Percentiles rank a stretch among this genome's conserved stretches.
phyloP scores from a whole-genome alignment of 2,329 filamentous ascomycete species.

The Claviceps cyperi region DNA sequence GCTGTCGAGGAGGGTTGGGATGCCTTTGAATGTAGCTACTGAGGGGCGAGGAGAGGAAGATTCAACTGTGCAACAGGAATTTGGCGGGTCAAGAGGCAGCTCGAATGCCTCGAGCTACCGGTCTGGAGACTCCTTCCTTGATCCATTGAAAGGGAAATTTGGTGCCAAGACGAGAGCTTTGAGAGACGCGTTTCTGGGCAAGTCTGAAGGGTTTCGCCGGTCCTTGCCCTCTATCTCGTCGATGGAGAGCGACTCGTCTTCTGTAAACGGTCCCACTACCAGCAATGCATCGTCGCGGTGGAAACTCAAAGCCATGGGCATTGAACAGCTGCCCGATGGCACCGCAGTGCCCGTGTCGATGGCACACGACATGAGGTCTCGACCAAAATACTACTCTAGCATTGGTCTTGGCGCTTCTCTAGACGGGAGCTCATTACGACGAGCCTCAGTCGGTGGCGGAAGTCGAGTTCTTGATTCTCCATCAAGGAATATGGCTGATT shows the following conservation, averaged over 20 bases:
- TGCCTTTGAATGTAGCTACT: conserved; percentile 23
- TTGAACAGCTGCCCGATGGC: conserved; percentile 39
- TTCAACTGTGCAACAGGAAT: conserved; percentile 20
- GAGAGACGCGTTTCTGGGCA: conserved; percentile 19
- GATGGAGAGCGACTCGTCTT: conserved; percentile 11
- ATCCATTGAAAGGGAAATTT: conserved; percentile 6
- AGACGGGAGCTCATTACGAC: not conserved
- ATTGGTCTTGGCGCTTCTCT: not conserved
- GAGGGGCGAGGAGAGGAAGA: conserved; percentile 20
- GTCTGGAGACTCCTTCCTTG: conserved; percentile 8
- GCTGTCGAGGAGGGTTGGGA: conserved; percentile 24
- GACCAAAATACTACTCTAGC: not conserved
- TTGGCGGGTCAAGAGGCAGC: conserved; percentile 9
- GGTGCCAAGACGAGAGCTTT: conserved; percentile 23
- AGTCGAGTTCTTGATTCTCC: not conserved
- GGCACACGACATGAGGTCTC: conserved; percentile 24
- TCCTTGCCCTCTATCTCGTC: conserved; percentile 23
- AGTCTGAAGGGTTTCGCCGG: conserved; percentile 21
- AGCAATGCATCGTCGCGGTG: conserved; percentile 30
- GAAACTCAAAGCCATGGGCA: conserved; percentile 34
- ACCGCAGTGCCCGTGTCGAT: conserved; percentile 37
- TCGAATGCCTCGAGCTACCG: conserved; percentile 9
- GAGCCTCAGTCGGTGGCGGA: conserved; percentile 2
- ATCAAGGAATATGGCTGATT: not conserved
- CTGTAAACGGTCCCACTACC: conserved; percentile 13